Conservation (phyloP, 176 grass and related monocot genomes). For the Carex pumila region DNA sequence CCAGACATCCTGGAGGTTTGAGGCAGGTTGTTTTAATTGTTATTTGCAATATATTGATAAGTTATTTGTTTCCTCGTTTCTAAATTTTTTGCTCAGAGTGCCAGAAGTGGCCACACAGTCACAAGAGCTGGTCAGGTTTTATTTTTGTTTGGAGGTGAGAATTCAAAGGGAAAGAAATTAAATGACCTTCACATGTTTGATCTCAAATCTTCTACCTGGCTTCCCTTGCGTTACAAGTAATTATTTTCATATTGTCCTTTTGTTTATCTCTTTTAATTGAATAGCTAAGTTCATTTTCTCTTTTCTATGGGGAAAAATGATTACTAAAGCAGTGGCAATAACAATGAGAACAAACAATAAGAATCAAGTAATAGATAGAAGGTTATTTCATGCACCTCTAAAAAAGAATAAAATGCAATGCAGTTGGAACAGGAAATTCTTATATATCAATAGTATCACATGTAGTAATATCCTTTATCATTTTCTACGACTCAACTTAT, state of each 20-base stretch:
- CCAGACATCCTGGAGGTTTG: background rate
- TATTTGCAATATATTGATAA: background rate
- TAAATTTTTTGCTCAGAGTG: slow-evolving; percentile 47
- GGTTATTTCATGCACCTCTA: too few relatives aligned
- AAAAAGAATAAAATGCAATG: background rate
- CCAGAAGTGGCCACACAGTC: slow-evolving; percentile 84
- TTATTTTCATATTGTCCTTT: slow-evolving; percentile 22
- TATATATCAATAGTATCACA: background rate
- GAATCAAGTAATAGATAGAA: background rate
- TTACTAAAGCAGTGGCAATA: slow-evolving; percentile 2
- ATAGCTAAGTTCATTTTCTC: background rate
- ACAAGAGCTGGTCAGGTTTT: slow-evolving; percentile 77
- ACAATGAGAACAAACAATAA: slow-evolving; percentile 14
- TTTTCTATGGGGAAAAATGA: background rate
- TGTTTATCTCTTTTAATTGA: background rate
- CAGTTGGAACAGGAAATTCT: background rate
- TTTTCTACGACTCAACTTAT: background rate
- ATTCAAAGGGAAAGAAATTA: slow-evolving; percentile 79
- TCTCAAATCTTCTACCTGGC: slow-evolving; percentile 92
- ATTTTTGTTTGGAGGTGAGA: slow-evolving; percentile 91
- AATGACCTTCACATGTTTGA: slow-evolving; percentile 99
- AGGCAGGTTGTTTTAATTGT: background rate
- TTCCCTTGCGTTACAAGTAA: slow-evolving; percentile 97
- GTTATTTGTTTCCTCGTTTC: background rate
- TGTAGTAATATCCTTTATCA: background rate